These are phyloP conservation scores for Arthrobotrys iridis DNA, from an alignment of 2,329 filamentous ascomycete genomes.

Conservation along the genomic window DNA sequence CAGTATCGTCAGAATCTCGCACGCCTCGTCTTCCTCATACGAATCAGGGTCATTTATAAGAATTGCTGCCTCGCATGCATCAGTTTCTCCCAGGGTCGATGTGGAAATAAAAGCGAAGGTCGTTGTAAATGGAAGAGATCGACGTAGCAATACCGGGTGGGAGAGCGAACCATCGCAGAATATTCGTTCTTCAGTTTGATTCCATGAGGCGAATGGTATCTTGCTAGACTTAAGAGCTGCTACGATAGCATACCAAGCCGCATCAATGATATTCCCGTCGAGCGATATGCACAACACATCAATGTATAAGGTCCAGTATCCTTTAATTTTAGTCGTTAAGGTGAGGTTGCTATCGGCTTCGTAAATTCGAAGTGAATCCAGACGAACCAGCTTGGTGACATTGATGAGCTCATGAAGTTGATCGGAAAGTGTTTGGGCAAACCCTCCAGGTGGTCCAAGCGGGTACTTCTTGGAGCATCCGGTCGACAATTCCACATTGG, in stretches of 20 bases:
- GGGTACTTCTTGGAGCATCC: conserved; percentile 87
- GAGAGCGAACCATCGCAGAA: conserved; percentile 70
- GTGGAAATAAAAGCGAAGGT: conserved; percentile 73
- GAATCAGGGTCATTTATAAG: conserved; percentile 87
- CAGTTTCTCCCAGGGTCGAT: background rate
- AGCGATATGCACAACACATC: conserved; percentile 94
- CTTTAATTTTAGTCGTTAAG: conserved; percentile 71
- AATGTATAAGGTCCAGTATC: conserved; percentile 94
- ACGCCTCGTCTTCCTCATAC: conserved; percentile 85
- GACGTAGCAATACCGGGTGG: conserved; percentile 65
- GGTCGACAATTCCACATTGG: conserved; percentile 91
- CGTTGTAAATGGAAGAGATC: conserved; percentile 76
- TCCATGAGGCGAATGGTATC: conserved; percentile 83
- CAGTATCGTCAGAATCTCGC: conserved; percentile 78
- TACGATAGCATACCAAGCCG: conserved; percentile 84
- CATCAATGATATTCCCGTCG: conserved; percentile 90
- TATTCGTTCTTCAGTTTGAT: conserved; percentile 80
- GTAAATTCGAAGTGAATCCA: conserved; percentile 51
- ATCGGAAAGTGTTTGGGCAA: conserved; percentile 78
- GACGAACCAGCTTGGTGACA: conserved; percentile 54
- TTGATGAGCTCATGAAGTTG: conserved; percentile 66
- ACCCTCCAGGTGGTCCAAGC: conserved; percentile 74
- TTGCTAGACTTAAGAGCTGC: conserved; percentile 81
- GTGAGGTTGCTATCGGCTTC: conserved; percentile 57
- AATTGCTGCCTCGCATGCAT: conserved; percentile 64